These are phyloP conservation scores for Penicillium pulvis DNA, from an alignment of 495 filamentous ascomycete genomes.

Conservation along the genomic window DNA sequence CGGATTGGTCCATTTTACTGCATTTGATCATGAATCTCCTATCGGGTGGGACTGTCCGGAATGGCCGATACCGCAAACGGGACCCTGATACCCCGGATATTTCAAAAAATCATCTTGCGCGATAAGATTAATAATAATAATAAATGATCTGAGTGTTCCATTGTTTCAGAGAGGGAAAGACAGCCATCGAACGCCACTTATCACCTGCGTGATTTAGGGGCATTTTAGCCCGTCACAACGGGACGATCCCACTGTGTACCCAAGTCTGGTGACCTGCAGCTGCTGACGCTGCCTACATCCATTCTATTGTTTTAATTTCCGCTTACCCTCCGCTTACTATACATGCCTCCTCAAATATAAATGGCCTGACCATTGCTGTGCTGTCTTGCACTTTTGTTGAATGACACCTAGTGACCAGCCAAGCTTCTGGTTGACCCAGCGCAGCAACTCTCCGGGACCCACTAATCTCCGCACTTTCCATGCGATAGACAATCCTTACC, in stretches of 20 bases:
- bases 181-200: slow-evolving; percentile 11
- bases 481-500: slow-evolving; percentile 21
- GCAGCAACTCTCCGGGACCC: slow-evolving; percentile 11
- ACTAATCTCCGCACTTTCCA: slow-evolving; percentile 29
- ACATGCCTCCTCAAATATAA: not conserved
- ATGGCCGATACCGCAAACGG: not conserved
- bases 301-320: not conserved
- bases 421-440: slow-evolving; percentile 11
- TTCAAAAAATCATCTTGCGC: not conserved
- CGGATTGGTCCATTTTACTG: too few relatives aligned
- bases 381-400: not conserved
- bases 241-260: slow-evolving; percentile 18
- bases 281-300: not conserved
- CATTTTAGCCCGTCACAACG: slow-evolving; percentile 16
- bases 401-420: not conserved
- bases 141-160: slow-evolving; percentile 4
- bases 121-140: slow-evolving; percentile 1
- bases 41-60: not conserved
- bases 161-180: too few relatives aligned
- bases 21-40: not conserved
- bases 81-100: slow-evolving; percentile 1
- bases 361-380: not conserved
- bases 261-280: not conserved
- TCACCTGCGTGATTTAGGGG: slow-evolving; percentile 23
- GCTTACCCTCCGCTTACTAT: not conserved